Conservation (phyloP, 257 asterid species). For the Solanum commersonii region DNA sequence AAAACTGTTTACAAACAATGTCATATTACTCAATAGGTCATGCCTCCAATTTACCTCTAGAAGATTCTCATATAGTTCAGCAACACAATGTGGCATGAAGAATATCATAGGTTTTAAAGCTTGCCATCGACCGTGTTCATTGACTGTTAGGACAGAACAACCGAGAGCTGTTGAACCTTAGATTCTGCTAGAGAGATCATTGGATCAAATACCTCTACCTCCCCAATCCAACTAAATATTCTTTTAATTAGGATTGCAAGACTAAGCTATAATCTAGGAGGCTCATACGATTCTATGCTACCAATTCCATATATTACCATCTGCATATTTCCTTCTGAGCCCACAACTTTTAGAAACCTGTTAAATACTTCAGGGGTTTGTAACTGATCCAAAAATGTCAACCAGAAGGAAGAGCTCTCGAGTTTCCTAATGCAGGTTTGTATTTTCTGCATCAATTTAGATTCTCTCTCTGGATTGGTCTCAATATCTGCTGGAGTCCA, state of each 20-base stretch:
- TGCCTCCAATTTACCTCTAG: too few relatives aligned
- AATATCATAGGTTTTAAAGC: too few relatives aligned
- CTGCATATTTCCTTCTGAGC: conserved; percentile 39
- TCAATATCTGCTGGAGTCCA: conserved; percentile 55
- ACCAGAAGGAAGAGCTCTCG: conserved; percentile 36
- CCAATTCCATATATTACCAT: conserved; percentile 88
- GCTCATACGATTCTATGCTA: conserved; percentile 61
- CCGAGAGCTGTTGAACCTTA: conserved; percentile 50
- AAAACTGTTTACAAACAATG: too few relatives aligned
- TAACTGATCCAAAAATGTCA: conserved; percentile 33
- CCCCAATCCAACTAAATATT: conserved; percentile 63
- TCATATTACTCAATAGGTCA: too few relatives aligned
- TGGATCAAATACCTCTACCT: conserved; percentile 68
- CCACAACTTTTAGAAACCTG: conserved; percentile 30
- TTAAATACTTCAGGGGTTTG: conserved; percentile 22
- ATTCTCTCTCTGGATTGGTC: conserved; percentile 39
- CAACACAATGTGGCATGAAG: too few relatives aligned
- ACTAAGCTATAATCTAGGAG: conserved; percentile 65
- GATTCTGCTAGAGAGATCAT: conserved; percentile 57
- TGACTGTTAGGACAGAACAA: conserved; percentile 34
- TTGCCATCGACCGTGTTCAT: too few relatives aligned
- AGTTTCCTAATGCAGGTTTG: conserved; percentile 32
- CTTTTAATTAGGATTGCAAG: conserved; percentile 64
- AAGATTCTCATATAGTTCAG: too few relatives aligned
- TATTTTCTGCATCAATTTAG: conserved; percentile 49